A percentile compares a stretch with the other conserved stretches of the same genome.
Evolutionary conservation across 495 filamentous ascomycete species (phyloP).

Genomic region (Filosporella fistucella): DNA sequence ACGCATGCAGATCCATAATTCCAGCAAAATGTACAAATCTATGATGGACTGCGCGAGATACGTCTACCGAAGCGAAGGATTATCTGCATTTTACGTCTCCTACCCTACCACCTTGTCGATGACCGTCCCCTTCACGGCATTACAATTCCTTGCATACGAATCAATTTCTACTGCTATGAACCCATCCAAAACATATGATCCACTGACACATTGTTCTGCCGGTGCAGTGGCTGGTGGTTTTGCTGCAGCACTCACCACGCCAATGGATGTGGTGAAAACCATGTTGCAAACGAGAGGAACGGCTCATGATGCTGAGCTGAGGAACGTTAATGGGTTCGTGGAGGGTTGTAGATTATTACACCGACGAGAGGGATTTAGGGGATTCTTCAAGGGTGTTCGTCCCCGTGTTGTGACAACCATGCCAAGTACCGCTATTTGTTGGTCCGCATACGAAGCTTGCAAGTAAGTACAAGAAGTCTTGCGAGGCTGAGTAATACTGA

Average conservation of each 20-base stretch:
- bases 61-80: slow-evolving; percentile 82
- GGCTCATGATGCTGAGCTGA: slow-evolving; percentile 73
- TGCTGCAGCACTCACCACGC: slow-evolving; percentile 89
- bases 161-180: slow-evolving; percentile 93
- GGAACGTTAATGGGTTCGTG: slow-evolving; percentile 77
- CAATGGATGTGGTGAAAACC: slow-evolving; percentile 96
- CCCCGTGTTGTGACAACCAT: slow-evolving; percentile 94
- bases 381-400: slow-evolving; percentile 89
- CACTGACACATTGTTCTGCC: slow-evolving; percentile 84
- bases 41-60: slow-evolving; percentile 79
- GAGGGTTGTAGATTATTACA: slow-evolving; percentile 81
- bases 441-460: slow-evolving; percentile 66
- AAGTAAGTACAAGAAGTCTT: slow-evolving; percentile 38
- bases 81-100: slow-evolving; percentile 94
- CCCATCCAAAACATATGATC: slow-evolving; percentile 78
- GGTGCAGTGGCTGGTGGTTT: slow-evolving; percentile 91
- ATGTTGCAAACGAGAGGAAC: slow-evolving; percentile 89
- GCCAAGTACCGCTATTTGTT: slow-evolving; percentile 98
- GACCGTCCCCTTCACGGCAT: slow-evolving; percentile 95
- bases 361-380: slow-evolving; percentile 73
- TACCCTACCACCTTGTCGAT: slow-evolving; percentile 98
- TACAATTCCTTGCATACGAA: slow-evolving; percentile 96
- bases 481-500: slow-evolving; percentile 17
- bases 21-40: slow-evolving; percentile 74
- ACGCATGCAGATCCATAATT: slow-evolving; percentile 96